A percentile compares a stretch with the other conserved stretches of the same genome.
Evolutionary conservation across 345 rosid genomes (phyloP).

Genomic region (Jatropha curcas): DNA sequence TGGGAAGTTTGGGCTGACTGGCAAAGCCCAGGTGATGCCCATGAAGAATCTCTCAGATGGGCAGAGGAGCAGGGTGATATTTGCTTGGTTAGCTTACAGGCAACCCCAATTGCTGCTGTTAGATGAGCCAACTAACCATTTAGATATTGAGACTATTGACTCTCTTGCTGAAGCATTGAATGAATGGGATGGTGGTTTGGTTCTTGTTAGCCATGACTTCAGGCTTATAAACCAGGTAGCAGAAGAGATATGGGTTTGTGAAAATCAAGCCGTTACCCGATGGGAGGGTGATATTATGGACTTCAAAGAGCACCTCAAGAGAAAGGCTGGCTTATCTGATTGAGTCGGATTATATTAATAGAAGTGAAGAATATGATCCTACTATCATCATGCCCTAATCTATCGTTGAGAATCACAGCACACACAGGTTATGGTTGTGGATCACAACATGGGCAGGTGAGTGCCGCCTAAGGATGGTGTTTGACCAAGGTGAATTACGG

Average conservation of each 20-base stretch:
- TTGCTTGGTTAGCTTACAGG: slow-evolving; percentile 94
- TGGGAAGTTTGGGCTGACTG: slow-evolving; percentile 86
- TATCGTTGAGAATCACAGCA: not conserved
- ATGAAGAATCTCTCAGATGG: slow-evolving; percentile 98
- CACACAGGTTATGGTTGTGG: not conserved
- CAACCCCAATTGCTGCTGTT: slow-evolving; percentile 90
- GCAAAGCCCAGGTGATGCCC: slow-evolving; percentile 97
- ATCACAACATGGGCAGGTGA: not conserved
- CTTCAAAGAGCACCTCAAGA: slow-evolving; percentile 71
- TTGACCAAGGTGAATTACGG: not conserved
- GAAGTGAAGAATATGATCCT: not conserved
- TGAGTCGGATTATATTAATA: slow-evolving; percentile 18
- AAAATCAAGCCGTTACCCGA: slow-evolving; percentile 61
- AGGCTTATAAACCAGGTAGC: slow-evolving; percentile 92
- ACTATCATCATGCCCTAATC: not conserved
- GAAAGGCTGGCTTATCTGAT: slow-evolving; percentile 68
- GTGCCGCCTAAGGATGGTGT: not conserved
- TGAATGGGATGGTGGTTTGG: slow-evolving; percentile 88
- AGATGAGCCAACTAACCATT: slow-evolving; percentile 96
- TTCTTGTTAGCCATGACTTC: slow-evolving; percentile 87
- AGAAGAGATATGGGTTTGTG: slow-evolving; percentile 85
- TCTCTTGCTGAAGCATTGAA: slow-evolving; percentile 85
- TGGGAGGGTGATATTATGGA: slow-evolving; percentile 91
- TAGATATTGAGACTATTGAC: slow-evolving; percentile 97
- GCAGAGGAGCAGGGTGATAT: slow-evolving; percentile 90